These are phyloP conservation scores for Ganoderma leucocontextum DNA, from an alignment of 1,284 basidiomycete genomes.

Conservation along the genomic window DNA sequence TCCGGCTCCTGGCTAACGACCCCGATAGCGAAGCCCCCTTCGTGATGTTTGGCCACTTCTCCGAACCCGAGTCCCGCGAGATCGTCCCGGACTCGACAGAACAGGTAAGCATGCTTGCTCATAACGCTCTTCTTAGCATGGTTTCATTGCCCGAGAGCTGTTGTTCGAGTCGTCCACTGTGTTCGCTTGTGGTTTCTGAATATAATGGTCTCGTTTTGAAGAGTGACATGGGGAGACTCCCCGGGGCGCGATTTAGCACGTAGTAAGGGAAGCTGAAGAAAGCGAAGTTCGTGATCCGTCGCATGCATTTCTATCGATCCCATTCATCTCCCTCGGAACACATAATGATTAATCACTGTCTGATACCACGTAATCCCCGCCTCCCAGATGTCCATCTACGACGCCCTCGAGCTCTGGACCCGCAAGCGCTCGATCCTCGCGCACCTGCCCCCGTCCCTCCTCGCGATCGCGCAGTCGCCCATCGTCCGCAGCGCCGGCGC, in stretches of 20 bases:
- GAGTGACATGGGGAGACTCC: background rate
- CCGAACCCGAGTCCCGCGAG: conserved; percentile 22
- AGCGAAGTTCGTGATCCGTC: background rate
- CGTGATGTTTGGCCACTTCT: conserved; percentile 25
- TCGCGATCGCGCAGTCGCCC: conserved; percentile 34
- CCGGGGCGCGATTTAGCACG: background rate
- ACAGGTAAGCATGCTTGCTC: background rate
- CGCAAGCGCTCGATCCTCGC: conserved; percentile 18
- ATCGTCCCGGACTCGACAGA: background rate
- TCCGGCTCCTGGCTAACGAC: conserved; percentile 36
- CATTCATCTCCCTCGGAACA: background rate
- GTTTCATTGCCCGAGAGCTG: background rate
- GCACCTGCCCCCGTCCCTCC: conserved; percentile 33
- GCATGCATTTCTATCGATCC: too few species aligned
- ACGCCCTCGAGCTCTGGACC: background rate
- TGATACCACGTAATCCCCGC: background rate
- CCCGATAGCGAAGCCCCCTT: conserved; percentile 26
- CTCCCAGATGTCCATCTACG: conserved; percentile 1
- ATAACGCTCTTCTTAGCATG: background rate
- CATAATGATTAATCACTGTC: background rate
- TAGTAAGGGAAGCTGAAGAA: background rate
- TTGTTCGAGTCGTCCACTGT: background rate
- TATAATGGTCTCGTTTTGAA: background rate
- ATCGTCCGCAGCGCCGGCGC: conserved; percentile 35
- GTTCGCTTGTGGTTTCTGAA: background rate